A percentile compares a stretch with the other conserved stretches of the same genome.
phyloP scores from a whole-genome alignment of 768 basidiomycete genomes.

The Rhizopogon sp. region DNA sequence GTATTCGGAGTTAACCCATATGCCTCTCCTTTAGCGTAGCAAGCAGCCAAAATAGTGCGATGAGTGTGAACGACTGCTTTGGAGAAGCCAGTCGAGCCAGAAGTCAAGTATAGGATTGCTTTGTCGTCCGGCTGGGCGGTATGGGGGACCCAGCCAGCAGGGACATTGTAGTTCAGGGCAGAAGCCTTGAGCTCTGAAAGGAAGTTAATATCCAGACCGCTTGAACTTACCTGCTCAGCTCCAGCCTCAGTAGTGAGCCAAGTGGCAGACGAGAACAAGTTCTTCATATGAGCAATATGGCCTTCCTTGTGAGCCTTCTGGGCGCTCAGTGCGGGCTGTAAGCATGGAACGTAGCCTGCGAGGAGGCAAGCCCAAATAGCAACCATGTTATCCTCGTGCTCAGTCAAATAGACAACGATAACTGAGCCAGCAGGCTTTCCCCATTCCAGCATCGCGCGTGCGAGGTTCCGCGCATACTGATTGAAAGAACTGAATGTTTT shows the following conservation, averaged over 20 bases:
- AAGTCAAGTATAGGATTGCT: constrained; percentile 17
- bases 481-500: constrained; percentile 3
- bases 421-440: constrained; percentile 1
- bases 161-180: neutral
- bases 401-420: constrained; percentile 4
- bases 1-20: constrained; percentile 12
- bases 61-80: constrained; percentile 28
- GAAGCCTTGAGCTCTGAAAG: constrained; percentile 3
- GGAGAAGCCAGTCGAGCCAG: constrained; percentile 31
- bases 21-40: constrained; percentile 24
- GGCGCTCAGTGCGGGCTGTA: constrained; percentile 5
- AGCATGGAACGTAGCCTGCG: constrained; percentile 2
- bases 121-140: constrained; percentile 1
- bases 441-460: constrained; percentile 4
- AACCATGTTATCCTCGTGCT: constrained; percentile 8
- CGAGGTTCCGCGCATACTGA: constrained; percentile 3
- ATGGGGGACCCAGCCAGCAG: neutral
- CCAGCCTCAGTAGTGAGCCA: constrained; percentile 5
- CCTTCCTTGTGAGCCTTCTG: constrained; percentile 6
- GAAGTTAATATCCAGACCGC: neutral
- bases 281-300: constrained; percentile 4
- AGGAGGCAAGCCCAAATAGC: constrained; percentile 6
- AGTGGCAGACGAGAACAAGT: constrained; percentile 1
- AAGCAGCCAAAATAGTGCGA: constrained; percentile 28
- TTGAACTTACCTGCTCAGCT: constrained; percentile 2